Base-by-base conservation (phyloP, 352 stramenopile species). In the Globisporangium heterothallicum region DNA sequence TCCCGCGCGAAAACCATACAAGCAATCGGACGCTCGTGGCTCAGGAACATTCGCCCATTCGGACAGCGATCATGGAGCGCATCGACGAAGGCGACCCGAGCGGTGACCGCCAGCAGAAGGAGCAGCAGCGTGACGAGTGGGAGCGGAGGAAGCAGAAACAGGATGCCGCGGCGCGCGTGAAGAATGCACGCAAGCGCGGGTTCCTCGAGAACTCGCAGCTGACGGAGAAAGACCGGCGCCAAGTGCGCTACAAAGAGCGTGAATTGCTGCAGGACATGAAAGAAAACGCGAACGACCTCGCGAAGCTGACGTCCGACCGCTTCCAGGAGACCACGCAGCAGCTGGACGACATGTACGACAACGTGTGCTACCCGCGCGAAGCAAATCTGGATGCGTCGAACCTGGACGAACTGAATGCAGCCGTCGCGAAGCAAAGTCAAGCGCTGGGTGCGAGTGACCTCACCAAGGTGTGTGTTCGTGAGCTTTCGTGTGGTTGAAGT, bases 301-400 rank as follows among this genome's bases (percentile, higher is more conserved):
- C 78, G 26, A 82, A 80, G 50, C 59, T 92, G 41, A 66, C 66
- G 47, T 86, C 72, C 42, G 67, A 71, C 30, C 67, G 49, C 24
- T 92, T 92, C 56, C 53, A 76, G 27, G 53, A 58, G 16, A 86
- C 83, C 29, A 85, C 77, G 34, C 49, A 76, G 35, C 59, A 86
- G 64, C 58, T 92, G 18, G 69, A 92, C 46, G 51, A 82, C 25
- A 84, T 92, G 65, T 92, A 88, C 63, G 75, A 86, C 40, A 67
- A 69, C 41, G 79, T 92, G 35, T 87, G 78, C 56, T 92, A 90
- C 58, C 78, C 81, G 30, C 76, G 81, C 6, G 81, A 92, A 46
- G 81, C 81, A 42, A 92, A 92, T 55, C 49, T 92, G 44, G 81
- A 92, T 47, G 81, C 81, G 18, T 84, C 63, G 30, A 92, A 92